A percentile compares a stretch with the other conserved stretches of the same genome.
Evolutionary conservation across 257 asterid genomes (phyloP).

Genomic region (Solanum medicagineum): DNA sequence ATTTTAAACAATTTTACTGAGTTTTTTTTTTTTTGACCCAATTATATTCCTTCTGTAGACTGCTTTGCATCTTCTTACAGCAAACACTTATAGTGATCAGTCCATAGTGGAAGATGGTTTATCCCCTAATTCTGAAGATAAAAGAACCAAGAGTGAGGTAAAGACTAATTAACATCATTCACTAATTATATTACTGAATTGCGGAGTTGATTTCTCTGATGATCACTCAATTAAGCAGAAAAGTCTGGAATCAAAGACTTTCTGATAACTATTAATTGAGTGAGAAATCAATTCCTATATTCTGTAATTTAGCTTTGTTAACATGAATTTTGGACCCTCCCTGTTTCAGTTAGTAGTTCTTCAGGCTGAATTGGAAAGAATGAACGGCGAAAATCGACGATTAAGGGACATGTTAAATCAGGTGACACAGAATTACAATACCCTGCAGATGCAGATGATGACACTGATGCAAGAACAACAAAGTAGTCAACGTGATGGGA

Average conservation of each 20-base stretch:
- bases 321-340: neutral
- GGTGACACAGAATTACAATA: slow-evolving; percentile 26
- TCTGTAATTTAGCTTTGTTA: neutral
- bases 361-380: slow-evolving; percentile 51
- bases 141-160: slow-evolving; percentile 55
- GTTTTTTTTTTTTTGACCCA: neutral
- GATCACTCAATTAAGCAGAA: neutral
- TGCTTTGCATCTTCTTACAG: slow-evolving; percentile 63
- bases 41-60: slow-evolving; percentile 24
- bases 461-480: slow-evolving; percentile 41
- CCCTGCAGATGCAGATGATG: slow-evolving; percentile 44
- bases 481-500: slow-evolving; percentile 5
- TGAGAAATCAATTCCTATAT: neutral
- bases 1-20: neutral
- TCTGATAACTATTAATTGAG: too few species aligned
- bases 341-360: slow-evolving; percentile 30
- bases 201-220: neutral
- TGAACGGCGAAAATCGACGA: slow-evolving; percentile 40
- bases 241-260: neutral
- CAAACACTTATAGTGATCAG: slow-evolving; percentile 50
- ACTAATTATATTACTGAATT: neutral
- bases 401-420: slow-evolving; percentile 41
- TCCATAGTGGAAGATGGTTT: slow-evolving; percentile 42
- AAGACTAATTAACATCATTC: neutral
- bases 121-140: slow-evolving; percentile 30